A percentile compares a stretch with the other conserved stretches of the same genome.
Evolutionary conservation across 306 rosid genomes (phyloP).

Genomic region (Castanea crenata): DNA sequence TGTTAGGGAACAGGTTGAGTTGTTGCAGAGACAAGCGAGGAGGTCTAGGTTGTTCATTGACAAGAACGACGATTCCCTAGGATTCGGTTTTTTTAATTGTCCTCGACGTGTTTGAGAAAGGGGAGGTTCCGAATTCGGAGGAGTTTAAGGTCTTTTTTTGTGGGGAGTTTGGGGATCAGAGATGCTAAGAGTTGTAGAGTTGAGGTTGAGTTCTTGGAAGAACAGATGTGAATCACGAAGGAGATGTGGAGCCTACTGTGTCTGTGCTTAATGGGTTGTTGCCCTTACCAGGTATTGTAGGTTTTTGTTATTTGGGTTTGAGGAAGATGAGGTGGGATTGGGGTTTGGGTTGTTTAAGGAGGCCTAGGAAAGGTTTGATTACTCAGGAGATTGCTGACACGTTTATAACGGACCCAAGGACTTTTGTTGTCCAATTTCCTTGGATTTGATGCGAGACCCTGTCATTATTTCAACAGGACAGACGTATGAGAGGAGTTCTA

Average conservation of each 20-base stretch:
- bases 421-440: constrained; percentile 75
- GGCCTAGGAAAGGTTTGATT: constrained; percentile 54
- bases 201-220: constrained; percentile 88
- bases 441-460: constrained; percentile 91
- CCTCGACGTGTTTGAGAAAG: constrained; percentile 66
- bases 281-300: constrained; percentile 83
- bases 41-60: constrained; percentile 58
- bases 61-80: constrained; percentile 56
- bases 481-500: constrained; percentile 78
- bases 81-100: constrained; percentile 40
- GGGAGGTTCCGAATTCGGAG: constrained; percentile 50
- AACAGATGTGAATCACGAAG: constrained; percentile 90
- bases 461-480: constrained; percentile 86
- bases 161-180: constrained; percentile 50
- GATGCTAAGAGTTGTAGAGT: constrained; percentile 62
- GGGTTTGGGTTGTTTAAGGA: constrained; percentile 45
- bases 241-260: constrained; percentile 75
- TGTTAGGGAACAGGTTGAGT: constrained; percentile 78
- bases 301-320: constrained; percentile 82
- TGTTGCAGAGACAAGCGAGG: constrained; percentile 69
- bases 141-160: constrained; percentile 49
- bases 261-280: constrained; percentile 81
- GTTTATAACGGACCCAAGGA: constrained; percentile 71
- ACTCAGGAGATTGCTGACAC: constrained; percentile 72
- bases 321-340: constrained; percentile 65